A percentile compares a stretch with the other conserved stretches of the same genome.
Evolutionary conservation across 1,284 basidiomycete species (phyloP).

Genomic region (Moniliophthora roreri): DNA sequence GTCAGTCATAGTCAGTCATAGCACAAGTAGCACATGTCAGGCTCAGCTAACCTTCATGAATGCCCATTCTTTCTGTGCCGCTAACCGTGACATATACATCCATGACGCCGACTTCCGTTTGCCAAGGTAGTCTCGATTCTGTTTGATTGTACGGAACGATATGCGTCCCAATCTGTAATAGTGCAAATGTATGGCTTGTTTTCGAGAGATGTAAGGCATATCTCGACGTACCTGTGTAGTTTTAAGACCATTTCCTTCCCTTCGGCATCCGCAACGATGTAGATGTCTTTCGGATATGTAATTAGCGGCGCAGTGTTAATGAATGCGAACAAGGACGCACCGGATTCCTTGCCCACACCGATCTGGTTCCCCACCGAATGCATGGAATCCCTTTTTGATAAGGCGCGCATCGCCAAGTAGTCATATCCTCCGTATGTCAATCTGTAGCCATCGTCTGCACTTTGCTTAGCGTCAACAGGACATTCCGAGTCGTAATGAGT

Average conservation of each 20-base stretch:
- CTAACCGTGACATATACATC: conserved; percentile 99
- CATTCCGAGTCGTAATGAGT: neutral
- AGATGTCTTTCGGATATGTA: conserved; percentile 68
- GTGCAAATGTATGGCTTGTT: conserved; percentile 4
- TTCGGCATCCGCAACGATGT: conserved; percentile 85
- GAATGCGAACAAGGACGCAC: conserved; percentile 31
- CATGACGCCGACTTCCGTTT: conserved; percentile 96
- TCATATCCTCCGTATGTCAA: conserved; percentile 98
- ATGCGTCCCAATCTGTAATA: conserved; percentile 84
- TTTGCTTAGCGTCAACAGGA: conserved; percentile 10
- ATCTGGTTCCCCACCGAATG: conserved; percentile 95
- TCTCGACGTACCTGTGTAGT: conserved; percentile 71
- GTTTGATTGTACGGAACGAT: conserved; percentile 96
- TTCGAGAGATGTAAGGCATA: neutral
- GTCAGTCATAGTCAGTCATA: neutral
- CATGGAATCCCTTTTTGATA: conserved; percentile 87
- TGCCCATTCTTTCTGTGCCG: conserved; percentile 96
- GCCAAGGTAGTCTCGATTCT: conserved; percentile 95
- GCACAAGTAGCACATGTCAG: conserved; percentile 1
- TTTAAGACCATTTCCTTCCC: conserved; percentile 90
- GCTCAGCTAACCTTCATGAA: conserved; percentile 87
- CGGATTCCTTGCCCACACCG: conserved; percentile 97
- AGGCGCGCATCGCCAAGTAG: conserved; percentile 90
- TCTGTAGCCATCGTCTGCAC: conserved; percentile 91
- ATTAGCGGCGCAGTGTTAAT: neutral